A percentile compares a stretch with the other conserved stretches of the same genome.
Evolutionary conservation across 495 filamentous ascomycete species (phyloP).

Genomic region (Cladorrhinum samala): DNA sequence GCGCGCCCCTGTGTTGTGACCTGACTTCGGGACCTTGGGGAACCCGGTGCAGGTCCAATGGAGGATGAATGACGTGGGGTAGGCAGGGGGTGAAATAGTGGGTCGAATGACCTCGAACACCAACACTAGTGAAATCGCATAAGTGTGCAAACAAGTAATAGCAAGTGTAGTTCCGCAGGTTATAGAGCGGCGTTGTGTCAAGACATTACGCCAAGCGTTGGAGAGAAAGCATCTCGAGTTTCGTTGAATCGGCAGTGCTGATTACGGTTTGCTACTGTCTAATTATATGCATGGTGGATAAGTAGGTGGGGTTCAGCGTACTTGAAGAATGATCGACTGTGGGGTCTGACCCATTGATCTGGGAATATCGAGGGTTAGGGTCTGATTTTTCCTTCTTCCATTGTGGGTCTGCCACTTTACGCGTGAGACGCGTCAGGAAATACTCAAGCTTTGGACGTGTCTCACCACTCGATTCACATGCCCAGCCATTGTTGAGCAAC

Average conservation of each 20-base stretch:
- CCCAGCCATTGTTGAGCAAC: too few species aligned
- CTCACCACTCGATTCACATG: neutral
- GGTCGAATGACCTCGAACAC: neutral
- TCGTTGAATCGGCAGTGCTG: too few species aligned
- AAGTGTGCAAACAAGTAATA: too few species aligned
- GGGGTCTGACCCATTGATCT: too few species aligned
- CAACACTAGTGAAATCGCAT: neutral
- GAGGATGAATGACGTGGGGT: constrained; percentile 1
- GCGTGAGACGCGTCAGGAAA: neutral
- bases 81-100: neutral
- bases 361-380: constrained; percentile 1
- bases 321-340: too few species aligned
- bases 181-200: too few species aligned
- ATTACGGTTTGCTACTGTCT: too few species aligned
- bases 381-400: neutral
- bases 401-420: constrained; percentile 6
- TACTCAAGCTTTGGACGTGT: constrained; percentile 14
- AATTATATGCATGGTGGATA: too few species aligned
- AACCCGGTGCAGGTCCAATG: neutral
- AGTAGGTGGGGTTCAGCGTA: too few species aligned
- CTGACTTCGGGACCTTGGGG: neutral
- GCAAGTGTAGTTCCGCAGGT: too few species aligned
- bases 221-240: too few species aligned
- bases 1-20: neutral
- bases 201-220: too few species aligned